Conservation (phyloP, 2,329 filamentous ascomycete genomes). For the Pestalotiopsis fici region DNA sequence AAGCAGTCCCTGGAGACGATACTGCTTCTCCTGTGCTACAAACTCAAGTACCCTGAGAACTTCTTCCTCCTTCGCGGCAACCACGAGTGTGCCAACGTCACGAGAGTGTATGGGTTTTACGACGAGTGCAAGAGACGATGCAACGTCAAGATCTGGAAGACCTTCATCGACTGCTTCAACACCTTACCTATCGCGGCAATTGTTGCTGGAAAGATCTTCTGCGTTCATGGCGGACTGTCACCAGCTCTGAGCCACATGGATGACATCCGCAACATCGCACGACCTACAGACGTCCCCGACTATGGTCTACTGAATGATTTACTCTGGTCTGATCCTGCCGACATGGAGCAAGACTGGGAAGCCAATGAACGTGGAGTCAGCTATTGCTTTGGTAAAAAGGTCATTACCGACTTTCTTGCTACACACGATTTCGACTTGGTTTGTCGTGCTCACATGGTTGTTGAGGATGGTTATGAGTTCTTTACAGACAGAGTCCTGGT, state of each 20-base stretch:
- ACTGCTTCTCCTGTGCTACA: slow-evolving; percentile 89
- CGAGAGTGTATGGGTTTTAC: slow-evolving; percentile 94
- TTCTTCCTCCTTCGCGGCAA: slow-evolving; percentile 95
- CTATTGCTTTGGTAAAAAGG: slow-evolving; percentile 98
- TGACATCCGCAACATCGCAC: slow-evolving; percentile 92
- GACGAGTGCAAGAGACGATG: slow-evolving; percentile 96
- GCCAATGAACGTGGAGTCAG: slow-evolving; percentile 95
- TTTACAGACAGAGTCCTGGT: slow-evolving; percentile 94
- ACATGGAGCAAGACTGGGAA: slow-evolving; percentile 98
- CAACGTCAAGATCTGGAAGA: slow-evolving; percentile 98
- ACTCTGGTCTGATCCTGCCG: slow-evolving; percentile 95
- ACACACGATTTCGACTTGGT: slow-evolving; percentile 97
- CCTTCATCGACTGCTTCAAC: slow-evolving; percentile 96
- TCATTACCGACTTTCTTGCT: slow-evolving; percentile 93
- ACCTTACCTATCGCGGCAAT: slow-evolving; percentile 94
- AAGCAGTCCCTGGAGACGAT: slow-evolving; percentile 97
- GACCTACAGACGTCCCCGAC: slow-evolving; percentile 95
- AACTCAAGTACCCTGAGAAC: slow-evolving; percentile 95
- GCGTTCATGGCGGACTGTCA: slow-evolving; percentile 91
- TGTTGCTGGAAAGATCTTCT: slow-evolving; percentile 96
- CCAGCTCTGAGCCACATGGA: slow-evolving; percentile 96
- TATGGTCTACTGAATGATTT: slow-evolving; percentile 95
- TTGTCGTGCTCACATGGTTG: slow-evolving; percentile 97
- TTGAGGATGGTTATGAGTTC: slow-evolving; percentile 98
- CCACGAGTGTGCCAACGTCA: slow-evolving; percentile 96